Percentiles rank a stretch among this genome's conserved stretches.
Conservation (phyloP, 164 flowering plant genomes). For the Taxillus chinensis region DNA sequence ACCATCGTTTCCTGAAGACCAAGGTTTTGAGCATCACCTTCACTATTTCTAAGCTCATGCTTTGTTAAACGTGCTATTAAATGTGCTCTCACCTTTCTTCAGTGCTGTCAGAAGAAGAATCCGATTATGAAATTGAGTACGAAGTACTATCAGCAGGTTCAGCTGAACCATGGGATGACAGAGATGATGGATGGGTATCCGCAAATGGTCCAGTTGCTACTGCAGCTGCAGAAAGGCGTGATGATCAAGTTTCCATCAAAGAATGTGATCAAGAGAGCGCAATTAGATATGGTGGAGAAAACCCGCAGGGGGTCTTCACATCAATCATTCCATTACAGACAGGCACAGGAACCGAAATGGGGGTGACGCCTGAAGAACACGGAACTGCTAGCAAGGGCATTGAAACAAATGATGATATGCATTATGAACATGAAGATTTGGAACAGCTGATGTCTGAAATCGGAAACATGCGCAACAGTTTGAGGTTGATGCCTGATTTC, state of each 20-base stretch:
- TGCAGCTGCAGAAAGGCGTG: slow-evolving; percentile 6
- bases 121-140: slow-evolving; percentile 74
- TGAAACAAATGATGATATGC: slow-evolving; percentile 22
- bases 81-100: slow-evolving; percentile 8
- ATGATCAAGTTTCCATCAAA: slow-evolving; percentile 8
- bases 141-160: slow-evolving; percentile 72
- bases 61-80: not conserved
- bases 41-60: not conserved
- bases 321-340: slow-evolving; percentile 14
- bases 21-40: slow-evolving; percentile 24
- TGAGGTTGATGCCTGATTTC: slow-evolving; percentile 6
- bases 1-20: slow-evolving; percentile 41
- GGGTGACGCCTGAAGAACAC: slow-evolving; percentile 5
- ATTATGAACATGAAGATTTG: slow-evolving; percentile 3
- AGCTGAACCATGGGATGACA: slow-evolving; percentile 74
- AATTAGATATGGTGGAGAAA: slow-evolving; percentile 6
- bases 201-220: slow-evolving; percentile 21
- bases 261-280: slow-evolving; percentile 12
- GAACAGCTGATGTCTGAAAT: slow-evolving; percentile 1
- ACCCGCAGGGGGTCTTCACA: slow-evolving; percentile 21
- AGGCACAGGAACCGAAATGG: slow-evolving; percentile 4
- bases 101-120: slow-evolving; percentile 75
- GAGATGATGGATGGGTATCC: slow-evolving; percentile 55
- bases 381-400: slow-evolving; percentile 12
- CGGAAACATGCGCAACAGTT: not conserved